A percentile compares a stretch with the other conserved stretches of the same genome.
phyloP scores from a whole-genome alignment of 306 rosid species.

The Heteromeles arbutifolia region DNA sequence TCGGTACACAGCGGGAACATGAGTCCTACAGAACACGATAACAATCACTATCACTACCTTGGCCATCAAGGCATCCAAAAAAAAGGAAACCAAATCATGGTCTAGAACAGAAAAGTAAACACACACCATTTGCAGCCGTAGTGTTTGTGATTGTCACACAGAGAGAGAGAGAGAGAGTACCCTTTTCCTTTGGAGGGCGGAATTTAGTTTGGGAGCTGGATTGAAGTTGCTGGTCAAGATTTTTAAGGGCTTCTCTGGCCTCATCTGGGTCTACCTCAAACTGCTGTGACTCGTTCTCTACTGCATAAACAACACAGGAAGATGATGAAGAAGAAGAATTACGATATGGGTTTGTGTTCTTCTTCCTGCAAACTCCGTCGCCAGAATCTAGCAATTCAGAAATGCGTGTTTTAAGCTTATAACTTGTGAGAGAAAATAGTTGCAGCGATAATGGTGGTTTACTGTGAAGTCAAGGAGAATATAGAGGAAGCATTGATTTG shows the following conservation, averaged over 20 bases:
- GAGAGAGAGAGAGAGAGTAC: constrained; percentile 25
- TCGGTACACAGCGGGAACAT: too few relatives aligned
- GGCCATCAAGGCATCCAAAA: too few relatives aligned
- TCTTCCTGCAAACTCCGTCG: constrained; percentile 12
- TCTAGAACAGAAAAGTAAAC: not conserved
- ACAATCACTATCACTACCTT: too few relatives aligned
- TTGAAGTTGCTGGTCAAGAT: constrained; percentile 72
- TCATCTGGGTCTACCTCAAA: constrained; percentile 74
- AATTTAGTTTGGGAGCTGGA: constrained; percentile 45
- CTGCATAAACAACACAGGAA: constrained; percentile 27
- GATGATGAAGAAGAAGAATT: constrained; percentile 6
- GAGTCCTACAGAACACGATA: too few relatives aligned
- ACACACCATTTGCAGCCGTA: too few relatives aligned
- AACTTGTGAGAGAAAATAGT: not conserved
- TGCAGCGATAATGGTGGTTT: constrained; percentile 19
- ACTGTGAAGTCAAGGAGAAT: constrained; percentile 23
- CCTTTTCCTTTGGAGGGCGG: constrained; percentile 39
- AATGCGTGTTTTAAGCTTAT: not conserved
- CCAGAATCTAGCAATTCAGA: not conserved
- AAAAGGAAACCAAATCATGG: too few relatives aligned
- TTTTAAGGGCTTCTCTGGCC: constrained; percentile 73
- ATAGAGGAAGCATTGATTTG: constrained; percentile 33
- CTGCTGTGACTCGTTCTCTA: constrained; percentile 49
- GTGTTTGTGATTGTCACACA: too few relatives aligned
- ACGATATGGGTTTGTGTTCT: constrained; percentile 7